Percentiles rank a stretch among this genome's conserved stretches.
These are phyloP conservation scores for Stephania japonica DNA, from an alignment of 164 flowering plant species.

Conservation along the genomic window DNA sequence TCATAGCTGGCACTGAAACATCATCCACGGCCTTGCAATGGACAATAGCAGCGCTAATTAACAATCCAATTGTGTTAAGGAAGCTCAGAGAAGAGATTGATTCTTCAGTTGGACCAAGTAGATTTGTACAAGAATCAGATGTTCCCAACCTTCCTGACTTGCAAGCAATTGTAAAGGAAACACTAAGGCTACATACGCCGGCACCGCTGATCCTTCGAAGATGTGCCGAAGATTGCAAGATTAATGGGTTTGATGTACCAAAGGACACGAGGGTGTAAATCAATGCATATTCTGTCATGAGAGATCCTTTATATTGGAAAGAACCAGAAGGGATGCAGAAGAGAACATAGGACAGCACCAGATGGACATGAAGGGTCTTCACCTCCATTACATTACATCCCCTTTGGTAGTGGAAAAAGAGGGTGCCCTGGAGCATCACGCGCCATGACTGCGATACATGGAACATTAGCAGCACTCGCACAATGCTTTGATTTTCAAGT, in stretches of 20 bases:
- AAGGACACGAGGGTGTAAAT: constrained; percentile 31
- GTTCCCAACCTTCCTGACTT: constrained; percentile 41
- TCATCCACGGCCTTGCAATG: constrained; percentile 33
- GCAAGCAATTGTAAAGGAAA: constrained; percentile 50
- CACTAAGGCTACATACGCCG: constrained; percentile 42
- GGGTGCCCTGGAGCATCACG: constrained; percentile 51
- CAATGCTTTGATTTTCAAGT: constrained; percentile 48
- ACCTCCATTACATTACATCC: constrained; percentile 30
- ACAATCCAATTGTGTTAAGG: constrained; percentile 34
- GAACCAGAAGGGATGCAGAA: constrained; percentile 16
- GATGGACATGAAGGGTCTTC: constrained; percentile 37
- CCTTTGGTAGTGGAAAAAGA: constrained; percentile 57
- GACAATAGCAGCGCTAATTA: constrained; percentile 49
- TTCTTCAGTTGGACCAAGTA: constrained; percentile 23
- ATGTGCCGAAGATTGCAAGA: constrained; percentile 26
- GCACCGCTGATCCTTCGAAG: constrained; percentile 35
- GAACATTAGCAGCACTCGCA: constrained; percentile 32
- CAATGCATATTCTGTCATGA: constrained; percentile 40
- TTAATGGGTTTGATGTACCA: constrained; percentile 34
- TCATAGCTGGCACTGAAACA: constrained; percentile 50
- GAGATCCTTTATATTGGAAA: constrained; percentile 46
- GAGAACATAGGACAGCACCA: constrained; percentile 16
- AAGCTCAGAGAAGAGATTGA: constrained; percentile 39
- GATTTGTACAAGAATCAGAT: constrained; percentile 44
- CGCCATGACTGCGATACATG: constrained; percentile 30